Evolutionary conservation across 768 basidiomycete species (phyloP).

Genomic region (Hortiboletus campestris): DNA sequence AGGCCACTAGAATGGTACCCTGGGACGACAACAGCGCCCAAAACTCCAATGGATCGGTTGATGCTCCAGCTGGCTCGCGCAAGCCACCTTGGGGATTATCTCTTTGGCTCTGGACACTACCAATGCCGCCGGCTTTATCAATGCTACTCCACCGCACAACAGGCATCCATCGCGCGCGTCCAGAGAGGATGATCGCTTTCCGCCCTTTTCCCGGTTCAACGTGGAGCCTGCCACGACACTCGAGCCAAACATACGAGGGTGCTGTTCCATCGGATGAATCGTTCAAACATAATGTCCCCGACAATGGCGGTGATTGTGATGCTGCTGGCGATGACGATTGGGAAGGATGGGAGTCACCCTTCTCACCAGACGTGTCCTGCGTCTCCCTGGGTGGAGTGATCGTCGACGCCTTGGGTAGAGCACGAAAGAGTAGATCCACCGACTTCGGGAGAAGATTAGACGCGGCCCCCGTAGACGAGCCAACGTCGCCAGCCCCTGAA

Average conservation of each 20-base stretch:
- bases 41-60: slow-evolving; percentile 35
- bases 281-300: not conserved
- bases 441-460: slow-evolving; percentile 40
- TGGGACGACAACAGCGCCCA: slow-evolving; percentile 50
- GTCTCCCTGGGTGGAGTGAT: not conserved
- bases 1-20: slow-evolving; percentile 52
- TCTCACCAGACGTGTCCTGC: not conserved
- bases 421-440: slow-evolving; percentile 86
- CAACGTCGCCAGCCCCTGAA: slow-evolving; percentile 18
- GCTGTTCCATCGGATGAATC: not conserved
- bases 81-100: not conserved
- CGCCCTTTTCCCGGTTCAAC: slow-evolving; percentile 92
- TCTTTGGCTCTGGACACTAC: not conserved
- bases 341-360: not conserved
- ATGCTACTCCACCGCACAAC: slow-evolving; percentile 60
- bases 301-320: not conserved
- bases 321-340: not conserved
- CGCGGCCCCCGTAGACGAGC: slow-evolving; percentile 6
- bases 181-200: slow-evolving; percentile 91
- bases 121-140: slow-evolving; percentile 43
- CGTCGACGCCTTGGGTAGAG: slow-evolving; percentile 52
- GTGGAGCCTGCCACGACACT: slow-evolving; percentile 84
- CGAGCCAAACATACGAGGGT: slow-evolving; percentile 79
- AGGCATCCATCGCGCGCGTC: slow-evolving; percentile 69
- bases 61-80: not conserved